Conservation (phyloP, 306 rosid species). For the Styphnolobium japonicum region DNA sequence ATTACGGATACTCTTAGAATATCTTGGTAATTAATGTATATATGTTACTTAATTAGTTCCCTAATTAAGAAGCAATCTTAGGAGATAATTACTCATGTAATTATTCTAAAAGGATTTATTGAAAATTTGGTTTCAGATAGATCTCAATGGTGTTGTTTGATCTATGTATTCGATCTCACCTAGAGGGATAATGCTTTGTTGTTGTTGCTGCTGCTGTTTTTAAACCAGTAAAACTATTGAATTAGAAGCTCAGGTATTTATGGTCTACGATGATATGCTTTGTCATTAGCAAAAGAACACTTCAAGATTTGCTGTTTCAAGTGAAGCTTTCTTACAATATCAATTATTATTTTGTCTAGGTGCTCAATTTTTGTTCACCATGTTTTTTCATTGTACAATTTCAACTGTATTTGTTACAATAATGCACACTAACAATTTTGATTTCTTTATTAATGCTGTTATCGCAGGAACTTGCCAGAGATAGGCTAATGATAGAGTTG, state of each 20-base stretch:
- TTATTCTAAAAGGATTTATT: background rate
- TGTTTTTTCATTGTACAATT: background rate
- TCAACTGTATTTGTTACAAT: background rate
- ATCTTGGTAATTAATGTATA: too few relatives aligned
- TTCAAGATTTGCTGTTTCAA: background rate
- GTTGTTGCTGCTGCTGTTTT: background rate
- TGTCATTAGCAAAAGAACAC: too few relatives aligned
- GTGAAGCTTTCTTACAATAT: background rate
- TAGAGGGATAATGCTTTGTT: background rate
- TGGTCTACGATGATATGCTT: background rate
- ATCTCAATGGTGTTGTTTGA: background rate
- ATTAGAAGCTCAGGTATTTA: background rate
- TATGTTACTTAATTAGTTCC: too few relatives aligned
- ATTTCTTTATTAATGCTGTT: background rate
- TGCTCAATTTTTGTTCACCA: background rate
- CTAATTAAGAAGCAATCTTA: too few relatives aligned
- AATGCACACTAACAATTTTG: background rate
- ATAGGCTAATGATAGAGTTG: slow-evolving; percentile 69
- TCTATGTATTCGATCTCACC: background rate
- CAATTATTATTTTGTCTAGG: background rate
- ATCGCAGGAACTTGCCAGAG: slow-evolving; percentile 71
- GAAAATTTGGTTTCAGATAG: background rate
- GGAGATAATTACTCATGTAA: too few relatives aligned
- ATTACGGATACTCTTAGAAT: too few relatives aligned
- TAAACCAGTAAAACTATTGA: slow-evolving; percentile 5